Evolutionary conservation across 768 basidiomycete genomes (phyloP).

Genomic region (Rhizopogon rudus): DNA sequence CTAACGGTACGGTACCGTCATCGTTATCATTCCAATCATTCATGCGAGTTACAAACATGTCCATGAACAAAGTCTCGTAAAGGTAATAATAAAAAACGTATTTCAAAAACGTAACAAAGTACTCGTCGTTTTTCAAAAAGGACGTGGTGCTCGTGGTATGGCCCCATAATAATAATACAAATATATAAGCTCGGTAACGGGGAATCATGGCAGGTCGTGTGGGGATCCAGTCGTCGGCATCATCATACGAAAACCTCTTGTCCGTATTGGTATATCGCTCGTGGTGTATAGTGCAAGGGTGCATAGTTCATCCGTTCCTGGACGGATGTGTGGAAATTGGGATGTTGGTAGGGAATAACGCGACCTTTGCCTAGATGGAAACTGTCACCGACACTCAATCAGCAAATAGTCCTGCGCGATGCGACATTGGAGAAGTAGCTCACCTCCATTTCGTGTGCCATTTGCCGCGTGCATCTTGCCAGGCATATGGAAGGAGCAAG

Average conservation of each 20-base stretch:
- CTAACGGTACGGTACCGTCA: no score
- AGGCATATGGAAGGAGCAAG: slow-evolving; percentile 46
- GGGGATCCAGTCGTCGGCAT: neutral
- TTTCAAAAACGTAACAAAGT: neutral
- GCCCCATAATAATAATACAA: neutral
- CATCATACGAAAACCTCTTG: slow-evolving; percentile 43
- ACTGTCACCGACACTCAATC: slow-evolving; percentile 7
- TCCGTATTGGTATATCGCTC: slow-evolving; percentile 44
- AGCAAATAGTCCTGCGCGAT: neutral
- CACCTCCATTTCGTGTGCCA: slow-evolving; percentile 58
- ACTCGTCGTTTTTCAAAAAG: neutral
- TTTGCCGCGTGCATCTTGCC: slow-evolving; percentile 49
- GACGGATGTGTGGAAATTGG: slow-evolving; percentile 63
- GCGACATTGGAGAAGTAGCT: slow-evolving; percentile 18
- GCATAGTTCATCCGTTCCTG: slow-evolving; percentile 47
- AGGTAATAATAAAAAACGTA: neutral
- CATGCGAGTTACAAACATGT: neutral
- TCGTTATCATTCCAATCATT: neutral
- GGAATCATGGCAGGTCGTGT: neutral
- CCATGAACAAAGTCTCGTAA: neutral
- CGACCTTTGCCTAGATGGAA: slow-evolving; percentile 55
- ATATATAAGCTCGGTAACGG: no score
- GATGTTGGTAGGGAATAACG: slow-evolving; percentile 36
- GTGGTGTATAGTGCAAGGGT: slow-evolving; percentile 51
- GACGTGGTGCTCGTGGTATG: neutral